These are phyloP conservation scores for Linum tenue DNA, from an alignment of 345 rosid genomes.

Conservation along the genomic window DNA sequence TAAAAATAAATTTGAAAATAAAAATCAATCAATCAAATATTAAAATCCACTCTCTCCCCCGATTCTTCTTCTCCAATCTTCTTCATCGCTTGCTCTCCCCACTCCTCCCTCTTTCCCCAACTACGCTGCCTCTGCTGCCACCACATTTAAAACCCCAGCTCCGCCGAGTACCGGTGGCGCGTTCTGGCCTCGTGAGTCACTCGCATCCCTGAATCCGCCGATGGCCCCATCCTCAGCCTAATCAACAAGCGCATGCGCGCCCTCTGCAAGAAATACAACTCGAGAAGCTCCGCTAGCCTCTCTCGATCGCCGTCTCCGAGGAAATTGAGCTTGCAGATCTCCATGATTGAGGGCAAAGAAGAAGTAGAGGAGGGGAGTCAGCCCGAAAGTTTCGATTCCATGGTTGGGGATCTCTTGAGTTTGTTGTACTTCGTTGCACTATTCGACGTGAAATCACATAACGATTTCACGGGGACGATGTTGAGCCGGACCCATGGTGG, in stretches of 20 bases:
- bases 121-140: background rate
- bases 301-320: conserved; percentile 44
- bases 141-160: conserved; percentile 5
- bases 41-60: conserved; percentile 2
- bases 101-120: no score
- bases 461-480: conserved; percentile 66
- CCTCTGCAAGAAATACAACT: no score
- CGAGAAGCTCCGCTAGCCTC: no score
- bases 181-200: conserved; percentile 2
- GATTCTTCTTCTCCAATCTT: background rate
- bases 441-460: conserved; percentile 76
- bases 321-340: conserved; percentile 42
- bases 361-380: background rate
- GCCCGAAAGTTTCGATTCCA: background rate
- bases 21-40: background rate
- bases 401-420: conserved; percentile 58
- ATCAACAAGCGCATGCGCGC: no score
- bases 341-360: conserved; percentile 12
- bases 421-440: conserved; percentile 70
- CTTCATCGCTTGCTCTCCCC: background rate
- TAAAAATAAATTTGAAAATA: no score
- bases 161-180: conserved; percentile 5
- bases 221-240: conserved; percentile 4
- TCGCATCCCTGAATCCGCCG: conserved; percentile 30
- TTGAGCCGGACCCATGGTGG: conserved; percentile 75